Evolutionary conservation across 2,329 filamentous ascomycete species (phyloP).

Genomic region (Colletotrichum australisinense): DNA sequence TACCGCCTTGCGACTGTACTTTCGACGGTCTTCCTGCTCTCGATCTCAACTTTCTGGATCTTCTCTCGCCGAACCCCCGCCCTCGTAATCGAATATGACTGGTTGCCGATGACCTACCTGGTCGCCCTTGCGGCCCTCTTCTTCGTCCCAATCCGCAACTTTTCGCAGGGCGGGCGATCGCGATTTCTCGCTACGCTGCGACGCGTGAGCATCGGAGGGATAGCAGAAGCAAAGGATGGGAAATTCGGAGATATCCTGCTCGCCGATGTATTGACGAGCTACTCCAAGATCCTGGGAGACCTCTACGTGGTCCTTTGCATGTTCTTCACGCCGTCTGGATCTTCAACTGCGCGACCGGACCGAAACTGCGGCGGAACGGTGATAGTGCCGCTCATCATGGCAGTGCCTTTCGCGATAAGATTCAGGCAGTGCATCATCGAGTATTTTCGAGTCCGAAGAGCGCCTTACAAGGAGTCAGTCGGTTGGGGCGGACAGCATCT

Average conservation of each 20-base stretch:
- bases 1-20: constrained; percentile 88
- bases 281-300: constrained; percentile 91
- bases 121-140: constrained; percentile 78
- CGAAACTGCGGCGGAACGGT: constrained; percentile 83
- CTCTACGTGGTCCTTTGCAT: constrained; percentile 91
- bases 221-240: constrained; percentile 87
- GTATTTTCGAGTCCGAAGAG: constrained; percentile 76
- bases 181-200: constrained; percentile 81
- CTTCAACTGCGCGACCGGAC: constrained; percentile 84
- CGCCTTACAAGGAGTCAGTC: constrained; percentile 63
- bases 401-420: constrained; percentile 85
- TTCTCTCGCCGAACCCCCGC: constrained; percentile 77
- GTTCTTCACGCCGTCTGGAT: constrained; percentile 79
- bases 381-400: constrained; percentile 86
- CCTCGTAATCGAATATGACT: constrained; percentile 82
- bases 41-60: constrained; percentile 85
- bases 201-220: constrained; percentile 84
- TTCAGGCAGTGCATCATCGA: constrained; percentile 93
- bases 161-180: constrained; percentile 77
- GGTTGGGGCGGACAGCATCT: constrained; percentile 89
- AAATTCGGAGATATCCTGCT: constrained; percentile 96
- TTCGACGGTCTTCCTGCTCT: constrained; percentile 75
- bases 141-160: constrained; percentile 75
- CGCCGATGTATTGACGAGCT: constrained; percentile 94
- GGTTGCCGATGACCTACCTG: constrained; percentile 88